A percentile compares a stretch with the other conserved stretches of the same genome.
Conservation (phyloP, 345 rosid genomes). For the Anastatica hierochuntica region DNA sequence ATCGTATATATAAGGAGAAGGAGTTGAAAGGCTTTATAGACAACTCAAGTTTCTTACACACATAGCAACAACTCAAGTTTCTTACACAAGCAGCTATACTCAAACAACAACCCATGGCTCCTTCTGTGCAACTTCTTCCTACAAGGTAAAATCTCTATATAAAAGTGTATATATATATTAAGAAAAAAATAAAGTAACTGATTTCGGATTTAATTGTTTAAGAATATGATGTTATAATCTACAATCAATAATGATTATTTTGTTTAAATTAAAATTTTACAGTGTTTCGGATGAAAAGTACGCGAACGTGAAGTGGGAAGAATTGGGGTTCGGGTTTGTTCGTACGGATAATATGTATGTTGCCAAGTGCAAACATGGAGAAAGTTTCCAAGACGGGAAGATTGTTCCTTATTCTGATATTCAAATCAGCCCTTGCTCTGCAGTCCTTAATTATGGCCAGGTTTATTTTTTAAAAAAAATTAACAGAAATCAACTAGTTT, state of each 20-base stretch:
- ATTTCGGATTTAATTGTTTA: too few species aligned
- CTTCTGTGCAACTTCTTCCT: constrained; percentile 9
- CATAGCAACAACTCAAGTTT: neutral
- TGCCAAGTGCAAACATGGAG: constrained; percentile 16
- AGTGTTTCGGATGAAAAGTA: constrained; percentile 26
- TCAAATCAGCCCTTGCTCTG: constrained; percentile 22
- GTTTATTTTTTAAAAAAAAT: neutral
- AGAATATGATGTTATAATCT: too few species aligned
- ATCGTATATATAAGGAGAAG: constrained; percentile 15
- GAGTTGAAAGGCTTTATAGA: neutral
- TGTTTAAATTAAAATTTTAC: too few species aligned
- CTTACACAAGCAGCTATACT: too few species aligned
- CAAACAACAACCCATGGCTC: constrained; percentile 21
- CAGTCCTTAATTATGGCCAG: constrained; percentile 29
- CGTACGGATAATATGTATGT: constrained; percentile 22
- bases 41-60: neutral
- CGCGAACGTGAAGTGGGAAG: constrained; percentile 27
- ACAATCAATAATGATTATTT: too few species aligned
- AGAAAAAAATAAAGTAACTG: too few species aligned
- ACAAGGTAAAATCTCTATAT: too few species aligned
- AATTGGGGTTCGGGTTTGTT: constrained; percentile 17
- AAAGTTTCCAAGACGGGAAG: constrained; percentile 28
- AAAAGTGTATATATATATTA: too few species aligned
- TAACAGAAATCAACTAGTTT: too few species aligned
- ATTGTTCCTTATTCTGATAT: constrained; percentile 21